Conservation (phyloP, 441 rosid species). For the Mallotus repandus region DNA sequence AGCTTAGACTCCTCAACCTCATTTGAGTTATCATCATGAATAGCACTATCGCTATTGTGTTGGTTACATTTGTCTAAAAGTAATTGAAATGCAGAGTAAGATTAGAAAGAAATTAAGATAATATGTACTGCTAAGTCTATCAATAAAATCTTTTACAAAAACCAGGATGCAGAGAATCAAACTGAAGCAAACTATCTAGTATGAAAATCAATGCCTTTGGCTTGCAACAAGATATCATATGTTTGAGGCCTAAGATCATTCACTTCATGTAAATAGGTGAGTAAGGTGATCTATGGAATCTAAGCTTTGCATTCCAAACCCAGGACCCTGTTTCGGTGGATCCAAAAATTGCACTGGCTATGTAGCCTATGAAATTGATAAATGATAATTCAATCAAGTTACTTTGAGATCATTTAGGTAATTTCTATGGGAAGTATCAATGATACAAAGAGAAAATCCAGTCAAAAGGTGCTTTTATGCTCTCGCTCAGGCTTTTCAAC, state of each 20-base stretch:
- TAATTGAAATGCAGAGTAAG: constrained; percentile 24
- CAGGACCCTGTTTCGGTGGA: background rate
- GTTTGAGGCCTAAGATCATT: constrained; percentile 1
- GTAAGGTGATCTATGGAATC: background rate
- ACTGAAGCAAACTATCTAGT: background rate
- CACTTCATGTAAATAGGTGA: background rate
- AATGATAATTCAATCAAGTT: background rate
- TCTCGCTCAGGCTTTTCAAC: background rate
- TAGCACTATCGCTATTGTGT: constrained; percentile 25
- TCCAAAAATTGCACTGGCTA: background rate
- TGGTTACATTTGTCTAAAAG: constrained; percentile 37
- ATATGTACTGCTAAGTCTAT: background rate
- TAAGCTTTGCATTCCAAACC: background rate
- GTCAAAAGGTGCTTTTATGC: background rate
- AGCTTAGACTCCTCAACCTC: constrained; percentile 65
- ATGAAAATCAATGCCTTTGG: background rate
- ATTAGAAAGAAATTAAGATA: constrained; percentile 8
- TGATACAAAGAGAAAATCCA: background rate
- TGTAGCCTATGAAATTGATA: background rate
- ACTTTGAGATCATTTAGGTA: background rate
- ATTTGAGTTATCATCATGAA: constrained; percentile 33
- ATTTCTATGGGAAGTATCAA: background rate
- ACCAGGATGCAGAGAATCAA: constrained; percentile 8
- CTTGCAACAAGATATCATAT: background rate
- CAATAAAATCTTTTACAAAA: background rate